Conservation (phyloP, 73 alveolate genomes). For the Halteria grandinella region DNA sequence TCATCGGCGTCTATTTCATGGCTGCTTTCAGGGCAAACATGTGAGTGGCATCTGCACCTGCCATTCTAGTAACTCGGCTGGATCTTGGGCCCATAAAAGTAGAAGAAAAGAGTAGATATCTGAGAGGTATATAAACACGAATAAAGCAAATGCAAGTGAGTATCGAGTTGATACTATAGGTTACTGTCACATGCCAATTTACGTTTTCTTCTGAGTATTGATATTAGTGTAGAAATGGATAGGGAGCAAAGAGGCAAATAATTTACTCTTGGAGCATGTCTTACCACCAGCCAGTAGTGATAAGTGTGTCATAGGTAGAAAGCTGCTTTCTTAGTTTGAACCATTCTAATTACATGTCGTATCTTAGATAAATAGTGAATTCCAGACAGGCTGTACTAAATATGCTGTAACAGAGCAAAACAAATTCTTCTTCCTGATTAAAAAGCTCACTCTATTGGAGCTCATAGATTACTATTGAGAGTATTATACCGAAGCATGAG, state of each 20-base stretch:
- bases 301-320: too few relatives aligned
- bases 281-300: too few relatives aligned
- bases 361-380: too few relatives aligned
- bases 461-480: too few relatives aligned
- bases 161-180: constrained; percentile 35
- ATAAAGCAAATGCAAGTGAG: constrained; percentile 15
- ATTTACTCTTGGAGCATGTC: too few relatives aligned
- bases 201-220: constrained; percentile 41
- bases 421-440: too few relatives aligned
- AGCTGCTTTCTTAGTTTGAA: too few relatives aligned
- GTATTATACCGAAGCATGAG: too few relatives aligned
- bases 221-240: constrained; percentile 38
- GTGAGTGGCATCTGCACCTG: constrained; percentile 62
- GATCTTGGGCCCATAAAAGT: constrained; percentile 48
- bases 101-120: constrained; percentile 11
- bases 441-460: too few relatives aligned
- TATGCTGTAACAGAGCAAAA: too few relatives aligned
- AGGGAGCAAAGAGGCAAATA: constrained; percentile 54
- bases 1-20: constrained; percentile 62
- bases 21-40: constrained; percentile 61
- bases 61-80: constrained; percentile 48
- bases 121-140: constrained; percentile 14
- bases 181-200: constrained; percentile 23
- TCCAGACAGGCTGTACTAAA: too few relatives aligned
- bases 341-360: too few relatives aligned